Percentiles rank a stretch among this genome's conserved stretches.
Evolutionary conservation across 257 asterid species (phyloP).

Genomic region (Mentha longifolia): DNA sequence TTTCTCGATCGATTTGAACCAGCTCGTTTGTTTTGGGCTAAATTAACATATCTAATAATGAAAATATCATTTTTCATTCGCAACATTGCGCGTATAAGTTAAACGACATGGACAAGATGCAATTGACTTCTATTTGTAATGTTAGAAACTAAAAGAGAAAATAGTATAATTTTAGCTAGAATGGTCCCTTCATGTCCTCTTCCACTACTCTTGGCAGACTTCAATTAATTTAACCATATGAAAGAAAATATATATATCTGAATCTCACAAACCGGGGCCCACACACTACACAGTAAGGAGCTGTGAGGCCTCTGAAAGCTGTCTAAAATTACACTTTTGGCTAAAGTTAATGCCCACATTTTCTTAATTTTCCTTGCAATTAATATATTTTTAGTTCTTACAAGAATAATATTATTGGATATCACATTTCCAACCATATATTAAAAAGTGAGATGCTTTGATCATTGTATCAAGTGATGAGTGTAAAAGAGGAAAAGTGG

Average conservation of each 20-base stretch:
- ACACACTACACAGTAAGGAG: conserved; percentile 24
- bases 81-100: background rate
- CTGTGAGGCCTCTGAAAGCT: conserved; percentile 36
- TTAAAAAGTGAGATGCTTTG: conserved; percentile 22
- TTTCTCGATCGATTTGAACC: no score
- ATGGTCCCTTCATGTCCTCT: background rate
- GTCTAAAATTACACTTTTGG: conserved; percentile 37
- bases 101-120: background rate
- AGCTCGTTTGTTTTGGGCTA: no score
- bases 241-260: background rate
- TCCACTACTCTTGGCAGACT: conserved; percentile 32
- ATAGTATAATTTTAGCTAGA: background rate
- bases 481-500: conserved; percentile 22
- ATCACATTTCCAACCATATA: background rate
- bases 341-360: conserved; percentile 29
- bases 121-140: background rate
- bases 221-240: conserved; percentile 16
- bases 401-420: background rate
- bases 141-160: background rate
- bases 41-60: no score
- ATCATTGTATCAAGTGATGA: conserved; percentile 22
- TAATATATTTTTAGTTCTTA: background rate
- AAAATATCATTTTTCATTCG: no score
- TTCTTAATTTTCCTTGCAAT: background rate
- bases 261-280: conserved; percentile 30